A percentile compares a stretch with the other conserved stretches of the same genome.
phyloP scores from a whole-genome alignment of 2,329 filamentous ascomycete genomes.

The Phialocephala sp. region DNA sequence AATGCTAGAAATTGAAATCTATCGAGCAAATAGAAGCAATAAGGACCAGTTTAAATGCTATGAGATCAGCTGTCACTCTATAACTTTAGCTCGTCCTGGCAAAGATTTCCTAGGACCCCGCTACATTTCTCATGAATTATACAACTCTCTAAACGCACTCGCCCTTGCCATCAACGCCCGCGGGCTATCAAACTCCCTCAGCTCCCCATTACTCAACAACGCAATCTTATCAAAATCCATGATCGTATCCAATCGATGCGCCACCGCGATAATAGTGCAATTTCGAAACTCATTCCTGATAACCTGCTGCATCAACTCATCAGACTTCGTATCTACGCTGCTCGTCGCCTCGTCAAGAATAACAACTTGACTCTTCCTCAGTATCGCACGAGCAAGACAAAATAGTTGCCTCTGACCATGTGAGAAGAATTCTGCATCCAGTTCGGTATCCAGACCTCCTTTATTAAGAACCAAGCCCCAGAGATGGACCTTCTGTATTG shows the following conservation, averaged over 20 bases:
- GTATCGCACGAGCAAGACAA: slow-evolving; percentile 53
- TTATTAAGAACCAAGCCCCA: slow-evolving; percentile 29
- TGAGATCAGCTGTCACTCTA: too few species aligned
- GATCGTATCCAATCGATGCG: slow-evolving; percentile 50
- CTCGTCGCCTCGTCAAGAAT: slow-evolving; percentile 52
- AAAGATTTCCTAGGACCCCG: too few species aligned
- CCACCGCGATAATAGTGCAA: slow-evolving; percentile 56
- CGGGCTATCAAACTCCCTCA: slow-evolving; percentile 60
- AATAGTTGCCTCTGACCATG: slow-evolving; percentile 57
- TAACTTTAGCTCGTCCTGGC: background rate
- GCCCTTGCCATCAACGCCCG: background rate
- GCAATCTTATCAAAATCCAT: slow-evolving; percentile 54
- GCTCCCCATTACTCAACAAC: slow-evolving; percentile 61
- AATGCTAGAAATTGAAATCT: too few species aligned
- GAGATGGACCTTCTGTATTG: slow-evolving; percentile 51
- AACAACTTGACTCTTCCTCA: slow-evolving; percentile 48
- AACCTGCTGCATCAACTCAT: slow-evolving; percentile 60
- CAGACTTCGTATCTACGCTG: slow-evolving; percentile 63
- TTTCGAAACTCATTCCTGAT: slow-evolving; percentile 58
- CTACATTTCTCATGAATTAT: slow-evolving; percentile 8
- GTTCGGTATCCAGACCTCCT: slow-evolving; percentile 37
- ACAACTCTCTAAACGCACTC: slow-evolving; percentile 9
- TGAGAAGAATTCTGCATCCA: slow-evolving; percentile 68
- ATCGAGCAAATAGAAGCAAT: too few species aligned
- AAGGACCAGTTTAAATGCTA: too few species aligned